Conservation (phyloP, 306 rosid species). For the Lagenaria siceraria region DNA sequence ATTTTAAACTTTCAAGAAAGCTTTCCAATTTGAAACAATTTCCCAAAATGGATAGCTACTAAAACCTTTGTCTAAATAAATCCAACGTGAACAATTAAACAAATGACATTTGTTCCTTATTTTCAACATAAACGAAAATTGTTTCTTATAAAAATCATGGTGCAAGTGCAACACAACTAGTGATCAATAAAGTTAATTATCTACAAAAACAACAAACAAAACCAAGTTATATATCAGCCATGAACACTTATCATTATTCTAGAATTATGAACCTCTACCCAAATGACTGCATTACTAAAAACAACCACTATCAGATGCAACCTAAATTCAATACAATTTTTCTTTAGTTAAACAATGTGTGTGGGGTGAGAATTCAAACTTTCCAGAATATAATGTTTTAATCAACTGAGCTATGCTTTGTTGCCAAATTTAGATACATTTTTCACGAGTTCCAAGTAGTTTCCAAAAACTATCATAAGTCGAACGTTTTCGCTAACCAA, state of each 20-base stretch:
- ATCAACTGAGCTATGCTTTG: no score
- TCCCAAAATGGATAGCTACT: background rate
- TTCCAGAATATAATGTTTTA: background rate
- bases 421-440: background rate
- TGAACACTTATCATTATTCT: background rate
- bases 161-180: background rate
- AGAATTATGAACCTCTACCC: background rate
- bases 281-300: background rate
- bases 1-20: background rate
- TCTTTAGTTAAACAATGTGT: no score
- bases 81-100: background rate
- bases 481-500: background rate
- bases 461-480: background rate
- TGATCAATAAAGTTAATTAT: background rate
- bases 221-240: background rate
- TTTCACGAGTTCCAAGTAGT: background rate
- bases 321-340: background rate
- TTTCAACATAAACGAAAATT: background rate
- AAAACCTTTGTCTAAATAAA: background rate
- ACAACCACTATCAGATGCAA: background rate
- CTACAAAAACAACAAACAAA: background rate
- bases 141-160: background rate
- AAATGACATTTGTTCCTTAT: background rate
- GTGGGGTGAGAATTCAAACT: background rate
- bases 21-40: background rate